Percentiles rank a stretch among this genome's conserved stretches.
Evolutionary conservation across 108 stramenopile species (phyloP).

Genomic region (Cyclotella choctawhatcheeana): DNA sequence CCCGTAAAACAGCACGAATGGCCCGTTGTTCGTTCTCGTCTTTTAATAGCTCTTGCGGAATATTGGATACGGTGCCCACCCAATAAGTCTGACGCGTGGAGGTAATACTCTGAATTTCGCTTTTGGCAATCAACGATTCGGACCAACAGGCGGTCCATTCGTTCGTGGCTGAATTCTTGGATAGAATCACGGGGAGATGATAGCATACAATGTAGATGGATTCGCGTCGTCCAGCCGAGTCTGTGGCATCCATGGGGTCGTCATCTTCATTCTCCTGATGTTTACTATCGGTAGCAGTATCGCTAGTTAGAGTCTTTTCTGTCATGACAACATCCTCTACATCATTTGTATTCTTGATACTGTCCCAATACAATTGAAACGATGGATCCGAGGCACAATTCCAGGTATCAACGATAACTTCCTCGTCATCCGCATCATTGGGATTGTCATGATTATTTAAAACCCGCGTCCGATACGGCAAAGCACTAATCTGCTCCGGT

Average conservation of each 20-base stretch:
- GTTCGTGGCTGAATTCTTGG: slow-evolving; percentile 54
- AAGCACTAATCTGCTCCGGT: slow-evolving; percentile 35
- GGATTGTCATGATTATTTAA: too few species aligned
- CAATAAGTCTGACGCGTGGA: slow-evolving; percentile 79
- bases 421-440: slow-evolving; percentile 38
- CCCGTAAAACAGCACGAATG: slow-evolving; percentile 69
- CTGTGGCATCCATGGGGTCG: slow-evolving; percentile 37
- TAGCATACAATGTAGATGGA: slow-evolving; percentile 94
- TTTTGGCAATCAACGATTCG: slow-evolving; percentile 94
- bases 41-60: slow-evolving; percentile 45
- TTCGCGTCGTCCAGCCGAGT: slow-evolving; percentile 20
- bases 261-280: slow-evolving; percentile 43
- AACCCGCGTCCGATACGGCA: slow-evolving; percentile 69
- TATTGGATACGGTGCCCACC: slow-evolving; percentile 92
- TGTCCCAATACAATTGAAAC: slow-evolving; percentile 63
- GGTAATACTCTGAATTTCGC: slow-evolving; percentile 79
- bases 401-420: slow-evolving; percentile 72
- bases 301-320: slow-evolving; percentile 13
- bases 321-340: slow-evolving; percentile 11
- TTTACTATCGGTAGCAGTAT: slow-evolving; percentile 10
- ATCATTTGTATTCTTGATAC: neutral
- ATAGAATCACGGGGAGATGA: slow-evolving; percentile 93
- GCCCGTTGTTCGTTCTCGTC: slow-evolving; percentile 78
- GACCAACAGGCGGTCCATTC: slow-evolving; percentile 91
- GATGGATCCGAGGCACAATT: slow-evolving; percentile 66